Evolutionary conservation across 805 yeast genomes (phyloP).

Genomic region (Candida methanosorbosa): DNA sequence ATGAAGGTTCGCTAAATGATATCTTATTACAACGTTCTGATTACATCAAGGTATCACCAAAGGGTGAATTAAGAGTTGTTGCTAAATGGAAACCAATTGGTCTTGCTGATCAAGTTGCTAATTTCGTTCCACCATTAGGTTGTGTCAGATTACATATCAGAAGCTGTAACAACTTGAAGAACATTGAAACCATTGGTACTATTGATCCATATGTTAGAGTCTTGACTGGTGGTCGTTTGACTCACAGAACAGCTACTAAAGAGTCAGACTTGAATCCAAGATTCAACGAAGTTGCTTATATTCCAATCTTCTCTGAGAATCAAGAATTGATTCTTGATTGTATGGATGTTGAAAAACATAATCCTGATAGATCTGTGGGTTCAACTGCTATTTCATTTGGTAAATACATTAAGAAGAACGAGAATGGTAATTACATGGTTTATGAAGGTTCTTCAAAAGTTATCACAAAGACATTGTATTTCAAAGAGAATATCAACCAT

Average conservation of each 20-base stretch:
- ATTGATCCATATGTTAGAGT: conserved; percentile 70
- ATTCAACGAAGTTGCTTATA: conserved; percentile 50
- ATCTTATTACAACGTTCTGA: conserved; percentile 44
- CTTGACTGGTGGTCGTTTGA: conserved; percentile 46
- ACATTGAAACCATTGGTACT: conserved; percentile 59
- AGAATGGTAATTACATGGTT: conserved; percentile 36
- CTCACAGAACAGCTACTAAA: conserved; percentile 45
- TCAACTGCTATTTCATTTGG: conserved; percentile 39
- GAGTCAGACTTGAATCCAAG: conserved; percentile 46
- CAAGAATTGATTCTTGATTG: conserved; percentile 52
- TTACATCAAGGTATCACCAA: conserved; percentile 40
- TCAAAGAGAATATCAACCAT: conserved; percentile 33
- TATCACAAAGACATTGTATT: conserved; percentile 23
- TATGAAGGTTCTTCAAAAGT: conserved; percentile 43
- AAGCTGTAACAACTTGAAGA: conserved; percentile 40
- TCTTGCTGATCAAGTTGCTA: conserved; percentile 35
- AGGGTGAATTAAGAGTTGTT: conserved; percentile 45
- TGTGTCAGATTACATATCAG: conserved; percentile 52
- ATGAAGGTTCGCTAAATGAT: conserved; percentile 45
- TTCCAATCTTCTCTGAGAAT: conserved; percentile 53
- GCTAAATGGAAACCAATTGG: conserved; percentile 68
- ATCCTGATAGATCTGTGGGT: conserved; percentile 60
- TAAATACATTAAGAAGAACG: conserved; percentile 39
- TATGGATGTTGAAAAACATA: conserved; percentile 58
- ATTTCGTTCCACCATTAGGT: conserved; percentile 56